These are phyloP conservation scores for Excoecaria agallocha DNA, from an alignment of 345 rosid genomes.

Conservation along the genomic window DNA sequence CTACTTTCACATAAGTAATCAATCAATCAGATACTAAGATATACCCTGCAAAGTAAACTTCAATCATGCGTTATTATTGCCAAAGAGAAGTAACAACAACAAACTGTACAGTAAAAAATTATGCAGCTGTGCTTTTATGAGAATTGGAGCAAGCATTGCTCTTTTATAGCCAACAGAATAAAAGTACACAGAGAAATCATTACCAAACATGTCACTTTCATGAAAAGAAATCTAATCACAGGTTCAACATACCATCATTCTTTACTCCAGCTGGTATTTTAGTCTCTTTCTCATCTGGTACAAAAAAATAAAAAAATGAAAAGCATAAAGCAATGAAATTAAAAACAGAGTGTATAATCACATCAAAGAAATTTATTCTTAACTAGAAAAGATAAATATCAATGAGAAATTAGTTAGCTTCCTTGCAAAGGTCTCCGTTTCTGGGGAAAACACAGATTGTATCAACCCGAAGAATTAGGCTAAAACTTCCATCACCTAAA, in stretches of 20 bases:
- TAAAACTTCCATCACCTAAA: slow-evolving; percentile 43
- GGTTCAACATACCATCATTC: slow-evolving; percentile 64
- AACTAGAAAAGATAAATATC: neutral
- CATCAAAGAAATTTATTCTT: neutral
- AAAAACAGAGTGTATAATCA: neutral
- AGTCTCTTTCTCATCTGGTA: slow-evolving; percentile 74
- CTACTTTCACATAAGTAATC: too few relatives aligned
- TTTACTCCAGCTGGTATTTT: slow-evolving; percentile 81
- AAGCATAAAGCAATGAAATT: neutral
- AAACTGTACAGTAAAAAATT: too few relatives aligned
- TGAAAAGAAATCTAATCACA: slow-evolving; percentile 1
- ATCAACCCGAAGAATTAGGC: slow-evolving; percentile 65
- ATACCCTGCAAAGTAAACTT: too few relatives aligned
- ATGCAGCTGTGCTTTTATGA: too few relatives aligned
- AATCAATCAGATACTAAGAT: too few relatives aligned
- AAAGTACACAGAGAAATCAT: neutral
- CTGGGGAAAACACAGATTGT: slow-evolving; percentile 73
- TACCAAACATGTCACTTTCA: neutral
- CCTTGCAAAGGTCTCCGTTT: slow-evolving; percentile 62
- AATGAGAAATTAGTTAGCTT: neutral
- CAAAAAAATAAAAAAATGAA: slow-evolving; percentile 21
- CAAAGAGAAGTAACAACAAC: too few relatives aligned
- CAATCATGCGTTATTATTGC: too few relatives aligned
- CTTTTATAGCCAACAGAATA: neutral
- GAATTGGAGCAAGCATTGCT: neutral